Evolutionary conservation across 2,329 filamentous ascomycete species (phyloP).

Genomic region (Penicillium sp.): DNA sequence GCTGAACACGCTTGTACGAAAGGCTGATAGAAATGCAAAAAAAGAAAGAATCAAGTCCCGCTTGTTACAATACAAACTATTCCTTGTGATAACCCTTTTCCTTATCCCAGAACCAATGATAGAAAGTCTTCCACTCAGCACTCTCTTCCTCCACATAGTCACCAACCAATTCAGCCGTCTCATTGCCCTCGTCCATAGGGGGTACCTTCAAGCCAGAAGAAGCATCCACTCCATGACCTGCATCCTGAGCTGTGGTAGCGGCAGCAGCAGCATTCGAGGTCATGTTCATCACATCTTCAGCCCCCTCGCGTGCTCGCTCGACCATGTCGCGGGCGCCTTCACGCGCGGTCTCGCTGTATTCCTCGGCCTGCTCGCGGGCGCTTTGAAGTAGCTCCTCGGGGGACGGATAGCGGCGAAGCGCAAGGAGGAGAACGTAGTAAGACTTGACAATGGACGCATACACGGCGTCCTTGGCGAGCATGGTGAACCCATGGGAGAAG

Average conservation of each 20-base stretch:
- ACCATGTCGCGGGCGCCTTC: slow-evolving; percentile 36
- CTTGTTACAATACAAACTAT: neutral
- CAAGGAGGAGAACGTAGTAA: slow-evolving; percentile 61
- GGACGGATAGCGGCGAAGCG: slow-evolving; percentile 43
- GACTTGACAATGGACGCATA: slow-evolving; percentile 66
- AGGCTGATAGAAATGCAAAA: neutral
- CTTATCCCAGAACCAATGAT: slow-evolving; percentile 42
- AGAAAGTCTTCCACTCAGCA: slow-evolving; percentile 38
- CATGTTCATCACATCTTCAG: slow-evolving; percentile 29
- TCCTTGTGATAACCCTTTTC: slow-evolving; percentile 10
- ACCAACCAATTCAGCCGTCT: slow-evolving; percentile 43
- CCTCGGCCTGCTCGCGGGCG: slow-evolving; percentile 39
- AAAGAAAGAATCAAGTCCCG: neutral
- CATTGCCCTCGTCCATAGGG: slow-evolving; percentile 30
- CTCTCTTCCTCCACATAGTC: slow-evolving; percentile 45
- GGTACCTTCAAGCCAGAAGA: slow-evolving; percentile 19
- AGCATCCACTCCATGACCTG: slow-evolving; percentile 16
- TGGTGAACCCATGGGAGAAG: slow-evolving; percentile 78
- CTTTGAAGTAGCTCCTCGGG: slow-evolving; percentile 39
- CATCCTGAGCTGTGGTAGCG: slow-evolving; percentile 10
- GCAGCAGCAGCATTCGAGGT: slow-evolving; percentile 23
- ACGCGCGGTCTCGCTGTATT: slow-evolving; percentile 39
- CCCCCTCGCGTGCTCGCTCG: slow-evolving; percentile 26
- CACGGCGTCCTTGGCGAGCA: slow-evolving; percentile 76
- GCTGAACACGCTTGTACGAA: neutral